These are phyloP conservation scores for Verruconis gallopava DNA, from an alignment of 2,329 filamentous ascomycete species.

Conservation along the genomic window DNA sequence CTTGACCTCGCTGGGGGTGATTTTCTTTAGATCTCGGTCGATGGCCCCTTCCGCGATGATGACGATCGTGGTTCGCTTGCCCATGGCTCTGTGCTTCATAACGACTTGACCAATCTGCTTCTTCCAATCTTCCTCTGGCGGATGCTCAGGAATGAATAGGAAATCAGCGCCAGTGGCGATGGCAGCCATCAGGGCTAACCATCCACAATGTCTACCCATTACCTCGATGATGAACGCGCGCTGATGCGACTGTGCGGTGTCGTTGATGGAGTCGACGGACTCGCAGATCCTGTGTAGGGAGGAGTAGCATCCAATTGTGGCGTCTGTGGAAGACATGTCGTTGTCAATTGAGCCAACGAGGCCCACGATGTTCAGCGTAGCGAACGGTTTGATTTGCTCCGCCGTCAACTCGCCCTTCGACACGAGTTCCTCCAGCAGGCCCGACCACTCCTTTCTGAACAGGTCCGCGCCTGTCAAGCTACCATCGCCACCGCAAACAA, in stretches of 20 bases:
- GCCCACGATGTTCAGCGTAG: constrained; percentile 88
- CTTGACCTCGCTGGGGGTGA: constrained; percentile 70
- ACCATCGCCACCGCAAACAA: constrained; percentile 95
- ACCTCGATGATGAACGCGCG: constrained; percentile 96
- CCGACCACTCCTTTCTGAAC: constrained; percentile 86
- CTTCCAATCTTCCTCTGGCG: constrained; percentile 75
- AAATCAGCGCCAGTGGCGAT: constrained; percentile 94
- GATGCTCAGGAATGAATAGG: constrained; percentile 92
- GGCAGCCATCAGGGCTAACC: constrained; percentile 91
- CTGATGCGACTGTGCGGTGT: constrained; percentile 86
- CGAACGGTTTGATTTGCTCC: constrained; percentile 62
- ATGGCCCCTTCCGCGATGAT: constrained; percentile 94
- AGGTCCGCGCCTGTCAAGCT: constrained; percentile 90
- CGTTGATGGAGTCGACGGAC: constrained; percentile 92
- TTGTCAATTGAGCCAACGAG: constrained; percentile 97
- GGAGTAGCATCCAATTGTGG: constrained; percentile 94
- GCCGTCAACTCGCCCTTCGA: constrained; percentile 54
- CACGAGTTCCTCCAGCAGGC: constrained; percentile 75
- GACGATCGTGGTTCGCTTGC: constrained; percentile 96
- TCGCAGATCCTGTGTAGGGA: constrained; percentile 88
- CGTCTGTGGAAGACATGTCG: constrained; percentile 91
- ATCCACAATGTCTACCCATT: constrained; percentile 96
- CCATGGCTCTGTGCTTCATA: constrained; percentile 66
- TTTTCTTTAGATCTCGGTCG: constrained; percentile 71
- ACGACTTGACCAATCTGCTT: constrained; percentile 76